Evolutionary conservation across 164 flowering plant genomes (phyloP).

Genomic region (Protea cynaroides): DNA sequence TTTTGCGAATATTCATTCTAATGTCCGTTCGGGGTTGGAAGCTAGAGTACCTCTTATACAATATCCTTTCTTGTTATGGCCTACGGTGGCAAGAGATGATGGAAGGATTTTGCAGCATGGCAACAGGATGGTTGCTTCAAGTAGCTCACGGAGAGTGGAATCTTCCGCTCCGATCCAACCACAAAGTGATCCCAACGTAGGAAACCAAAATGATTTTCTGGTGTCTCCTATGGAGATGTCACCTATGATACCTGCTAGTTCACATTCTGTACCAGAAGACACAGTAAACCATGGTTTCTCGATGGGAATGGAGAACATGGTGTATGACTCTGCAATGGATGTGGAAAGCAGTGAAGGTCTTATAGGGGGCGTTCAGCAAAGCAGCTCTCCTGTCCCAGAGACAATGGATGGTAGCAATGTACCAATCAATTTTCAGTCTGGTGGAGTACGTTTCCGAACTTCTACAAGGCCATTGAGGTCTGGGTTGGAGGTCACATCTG

Average conservation of each 20-base stretch:
- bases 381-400: conserved; percentile 11
- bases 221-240: conserved; percentile 48
- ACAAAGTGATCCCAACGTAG: conserved; percentile 44
- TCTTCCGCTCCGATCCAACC: conserved; percentile 52
- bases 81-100: conserved; percentile 47
- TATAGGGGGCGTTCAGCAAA: conserved; percentile 24
- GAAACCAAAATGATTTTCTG: conserved; percentile 55
- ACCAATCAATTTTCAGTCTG: conserved; percentile 7
- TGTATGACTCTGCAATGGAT: conserved; percentile 39
- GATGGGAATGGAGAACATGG: conserved; percentile 34
- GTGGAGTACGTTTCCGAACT: conserved; percentile 9
- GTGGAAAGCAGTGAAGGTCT: conserved; percentile 42
- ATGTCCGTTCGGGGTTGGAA: conserved; percentile 29
- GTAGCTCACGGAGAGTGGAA: conserved; percentile 32
- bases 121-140: conserved; percentile 27
- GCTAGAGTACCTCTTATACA: conserved; percentile 48
- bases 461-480: conserved; percentile 11
- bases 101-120: conserved; percentile 36
- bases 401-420: conserved; percentile 9
- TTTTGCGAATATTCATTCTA: conserved; percentile 58
- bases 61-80: conserved; percentile 56
- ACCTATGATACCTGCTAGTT: conserved; percentile 24
- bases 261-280: conserved; percentile 37
- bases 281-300: conserved; percentile 17
- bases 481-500: conserved; percentile 15